Conservation (phyloP, 179 eudicot genomes). For the Sideroxylon spinosum region DNA sequence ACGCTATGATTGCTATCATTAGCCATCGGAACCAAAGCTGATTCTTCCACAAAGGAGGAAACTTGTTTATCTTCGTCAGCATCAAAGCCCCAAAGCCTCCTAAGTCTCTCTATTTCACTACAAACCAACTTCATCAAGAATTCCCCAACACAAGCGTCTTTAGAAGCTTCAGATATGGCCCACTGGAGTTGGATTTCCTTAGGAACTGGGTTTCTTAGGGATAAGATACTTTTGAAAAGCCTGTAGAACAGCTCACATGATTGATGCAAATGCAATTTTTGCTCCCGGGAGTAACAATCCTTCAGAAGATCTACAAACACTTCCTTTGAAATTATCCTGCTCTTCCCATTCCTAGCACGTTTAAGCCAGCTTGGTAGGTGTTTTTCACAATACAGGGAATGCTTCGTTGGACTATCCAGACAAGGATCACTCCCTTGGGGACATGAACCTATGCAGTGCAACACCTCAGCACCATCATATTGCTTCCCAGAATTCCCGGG, state of each 20-base stretch:
- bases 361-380: slow-evolving; percentile 97
- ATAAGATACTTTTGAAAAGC: slow-evolving; percentile 74
- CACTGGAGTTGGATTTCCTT: slow-evolving; percentile 86
- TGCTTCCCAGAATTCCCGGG: slow-evolving; percentile 26
- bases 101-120: slow-evolving; percentile 68
- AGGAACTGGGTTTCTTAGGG: slow-evolving; percentile 79
- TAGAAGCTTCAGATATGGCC: slow-evolving; percentile 89
- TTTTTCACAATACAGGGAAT: slow-evolving; percentile 78
- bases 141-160: slow-evolving; percentile 56
- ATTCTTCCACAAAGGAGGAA: slow-evolving; percentile 35
- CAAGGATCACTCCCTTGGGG: slow-evolving; percentile 43
- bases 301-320: slow-evolving; percentile 72
- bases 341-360: slow-evolving; percentile 97
- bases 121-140: slow-evolving; percentile 64
- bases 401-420: slow-evolving; percentile 58
- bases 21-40: slow-evolving; percentile 24
- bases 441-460: slow-evolving; percentile 62
- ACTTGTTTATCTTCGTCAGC: slow-evolving; percentile 30
- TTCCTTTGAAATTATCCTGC: slow-evolving; percentile 90
- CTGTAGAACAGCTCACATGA: slow-evolving; percentile 89
- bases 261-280: slow-evolving; percentile 71
- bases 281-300: slow-evolving; percentile 57
- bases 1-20: slow-evolving; percentile 32
- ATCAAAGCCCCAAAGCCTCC: slow-evolving; percentile 69
- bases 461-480: slow-evolving; percentile 28